A percentile compares a stretch with the other conserved stretches of the same genome.
These are phyloP conservation scores for Tolypocladium ophioglossoides DNA, from an alignment of 2,329 filamentous ascomycete species.

Conservation along the genomic window DNA sequence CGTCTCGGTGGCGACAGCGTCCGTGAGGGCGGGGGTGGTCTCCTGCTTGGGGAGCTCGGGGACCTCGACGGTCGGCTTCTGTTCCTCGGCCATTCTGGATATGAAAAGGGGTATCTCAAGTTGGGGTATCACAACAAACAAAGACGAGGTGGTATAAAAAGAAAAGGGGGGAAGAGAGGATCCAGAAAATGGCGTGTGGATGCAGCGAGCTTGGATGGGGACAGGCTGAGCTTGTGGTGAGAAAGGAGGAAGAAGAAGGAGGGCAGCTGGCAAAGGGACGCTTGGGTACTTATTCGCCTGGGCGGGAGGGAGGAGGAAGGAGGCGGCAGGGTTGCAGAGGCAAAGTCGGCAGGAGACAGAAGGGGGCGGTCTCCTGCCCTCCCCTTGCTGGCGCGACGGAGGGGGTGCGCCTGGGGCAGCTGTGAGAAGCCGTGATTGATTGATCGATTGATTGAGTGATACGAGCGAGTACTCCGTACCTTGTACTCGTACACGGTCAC, in stretches of 20 bases:
- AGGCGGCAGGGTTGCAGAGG: slow-evolving; percentile 7
- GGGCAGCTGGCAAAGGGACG: slow-evolving; percentile 18
- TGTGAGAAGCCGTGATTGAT: neutral
- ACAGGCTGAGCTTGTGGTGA: slow-evolving; percentile 22
- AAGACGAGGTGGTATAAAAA: slow-evolving; percentile 29
- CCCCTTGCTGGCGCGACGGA: neutral
- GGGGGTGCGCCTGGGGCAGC: neutral
- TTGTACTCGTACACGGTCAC: neutral
- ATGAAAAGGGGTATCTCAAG: slow-evolving; percentile 30
- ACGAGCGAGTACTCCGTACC: neutral
- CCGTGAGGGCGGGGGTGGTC: slow-evolving; percentile 29
- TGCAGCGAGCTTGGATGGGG: slow-evolving; percentile 11
- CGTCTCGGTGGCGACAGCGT: slow-evolving; percentile 28
- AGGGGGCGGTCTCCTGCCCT: neutral
- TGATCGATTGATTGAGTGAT: neutral
- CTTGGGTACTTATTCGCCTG: slow-evolving; percentile 32
- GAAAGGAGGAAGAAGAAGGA: slow-evolving; percentile 20
- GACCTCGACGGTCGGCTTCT: slow-evolving; percentile 49
- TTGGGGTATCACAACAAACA: slow-evolving; percentile 41
- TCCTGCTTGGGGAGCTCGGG: slow-evolving; percentile 42
- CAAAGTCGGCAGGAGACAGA: slow-evolving; percentile 1
- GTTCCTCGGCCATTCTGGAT: slow-evolving; percentile 60
- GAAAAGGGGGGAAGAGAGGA: slow-evolving; percentile 21
- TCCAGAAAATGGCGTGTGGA: slow-evolving; percentile 22
- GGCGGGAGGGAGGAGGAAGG: slow-evolving; percentile 6